phyloP scores from a whole-genome alignment of 345 rosid species.

The Cardamine occulta region DNA sequence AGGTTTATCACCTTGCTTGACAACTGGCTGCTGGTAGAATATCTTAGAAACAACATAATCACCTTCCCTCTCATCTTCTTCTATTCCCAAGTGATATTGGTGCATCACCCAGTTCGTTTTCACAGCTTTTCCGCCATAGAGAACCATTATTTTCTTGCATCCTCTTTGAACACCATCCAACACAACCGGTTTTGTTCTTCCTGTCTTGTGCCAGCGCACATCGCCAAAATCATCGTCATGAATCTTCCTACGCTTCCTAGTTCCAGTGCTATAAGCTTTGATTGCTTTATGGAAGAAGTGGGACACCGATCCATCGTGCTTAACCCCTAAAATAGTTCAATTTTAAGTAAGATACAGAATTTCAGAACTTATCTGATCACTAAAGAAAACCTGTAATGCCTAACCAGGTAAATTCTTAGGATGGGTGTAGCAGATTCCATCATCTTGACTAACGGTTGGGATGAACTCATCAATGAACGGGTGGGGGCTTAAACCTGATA shows the following conservation, averaged over 20 bases:
- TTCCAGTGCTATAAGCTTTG: slow-evolving; percentile 91
- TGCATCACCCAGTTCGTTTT: slow-evolving; percentile 99
- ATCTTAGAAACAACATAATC: slow-evolving; percentile 86
- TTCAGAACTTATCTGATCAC: not conserved
- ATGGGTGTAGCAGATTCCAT: slow-evolving; percentile 97
- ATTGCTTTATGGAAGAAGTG: slow-evolving; percentile 89
- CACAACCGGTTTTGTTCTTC: slow-evolving; percentile 79
- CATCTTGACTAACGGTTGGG: slow-evolving; percentile 76
- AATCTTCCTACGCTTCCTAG: slow-evolving; percentile 91
- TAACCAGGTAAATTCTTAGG: slow-evolving; percentile 91
- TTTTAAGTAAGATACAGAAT: not conserved
- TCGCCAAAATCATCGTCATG: slow-evolving; percentile 75
- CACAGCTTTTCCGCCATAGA: slow-evolving; percentile 82
- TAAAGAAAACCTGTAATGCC: slow-evolving; percentile 7
- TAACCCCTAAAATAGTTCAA: slow-evolving; percentile 56
- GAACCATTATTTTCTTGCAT: slow-evolving; percentile 95
- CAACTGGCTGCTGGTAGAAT: slow-evolving; percentile 67
- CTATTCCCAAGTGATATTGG: slow-evolving; percentile 91
- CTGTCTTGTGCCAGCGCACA: slow-evolving; percentile 99
- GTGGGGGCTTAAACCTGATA: slow-evolving; percentile 55
- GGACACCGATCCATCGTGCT: slow-evolving; percentile 73
- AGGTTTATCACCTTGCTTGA: slow-evolving; percentile 57
- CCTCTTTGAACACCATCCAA: slow-evolving; percentile 82
- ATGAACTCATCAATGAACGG: slow-evolving; percentile 85
- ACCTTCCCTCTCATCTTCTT: slow-evolving; percentile 86